phyloP scores from a whole-genome alignment of 495 filamentous ascomycete species.

The Elaphomyces granulatus region DNA sequence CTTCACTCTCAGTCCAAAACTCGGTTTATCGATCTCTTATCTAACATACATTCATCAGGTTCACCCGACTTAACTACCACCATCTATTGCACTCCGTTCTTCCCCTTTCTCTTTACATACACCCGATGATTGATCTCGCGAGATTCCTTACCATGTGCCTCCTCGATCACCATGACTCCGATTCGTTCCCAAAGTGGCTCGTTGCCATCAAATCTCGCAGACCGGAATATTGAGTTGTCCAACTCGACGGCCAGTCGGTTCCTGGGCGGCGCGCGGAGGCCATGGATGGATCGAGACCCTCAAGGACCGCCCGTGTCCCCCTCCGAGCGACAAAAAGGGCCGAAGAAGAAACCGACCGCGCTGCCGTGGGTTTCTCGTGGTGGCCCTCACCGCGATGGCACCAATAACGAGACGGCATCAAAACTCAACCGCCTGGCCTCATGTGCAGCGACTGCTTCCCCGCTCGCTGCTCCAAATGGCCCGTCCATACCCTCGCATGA shows the following conservation, averaged over 20 bases:
- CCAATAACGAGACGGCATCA: not conserved
- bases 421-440: not conserved
- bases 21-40: no score
- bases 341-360: not conserved
- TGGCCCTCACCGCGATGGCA: not conserved
- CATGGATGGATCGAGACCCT: slow-evolving; percentile 44
- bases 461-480: not conserved
- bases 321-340: slow-evolving; percentile 1
- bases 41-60: no score
- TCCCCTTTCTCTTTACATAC: no score
- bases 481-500: slow-evolving; percentile 1
- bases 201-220: not conserved
- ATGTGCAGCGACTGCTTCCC: not conserved
- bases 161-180: not conserved
- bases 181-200: not conserved
- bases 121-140: no score
- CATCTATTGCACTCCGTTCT: no score
- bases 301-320: not conserved
- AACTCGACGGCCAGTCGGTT: slow-evolving; percentile 59
- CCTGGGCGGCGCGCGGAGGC: slow-evolving; percentile 46
- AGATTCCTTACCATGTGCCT: no score
- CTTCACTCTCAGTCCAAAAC: no score
- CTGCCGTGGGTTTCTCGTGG: not conserved
- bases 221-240: slow-evolving; percentile 15
- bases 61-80: no score